Evolutionary conservation across 306 rosid genomes (phyloP), one percentile per base, ranked within the genome.

Genomic region (Nissolia schottii): DNA sequence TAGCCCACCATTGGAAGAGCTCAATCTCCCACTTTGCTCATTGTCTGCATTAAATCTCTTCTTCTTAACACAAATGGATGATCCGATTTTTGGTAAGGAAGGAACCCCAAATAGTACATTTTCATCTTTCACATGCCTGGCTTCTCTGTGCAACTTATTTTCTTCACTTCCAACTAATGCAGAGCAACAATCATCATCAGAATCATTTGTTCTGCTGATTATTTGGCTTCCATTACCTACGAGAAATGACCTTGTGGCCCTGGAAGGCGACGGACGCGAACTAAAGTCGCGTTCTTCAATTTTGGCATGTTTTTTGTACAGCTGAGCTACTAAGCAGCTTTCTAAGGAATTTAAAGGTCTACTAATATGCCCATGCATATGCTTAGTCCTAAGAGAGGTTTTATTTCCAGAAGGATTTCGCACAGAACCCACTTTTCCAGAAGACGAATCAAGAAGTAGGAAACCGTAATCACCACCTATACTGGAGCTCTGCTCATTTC

Each of bases 271-370:
- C 25, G 83, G 76, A 77, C 55, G 68, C n/a, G 83, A 64, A 59
- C 71, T 80, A 71, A 79, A 77, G 59, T 63, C 57, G 15, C 27
- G 56, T 40, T 85, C 84, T 68, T 84, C 83, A 84, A 79, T 60
- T 77, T 89, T 78, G 31, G 77, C 66, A 46, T 58, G 86, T 43
- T 82, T 85, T 55, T 70, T 84, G 85, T 75, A 87, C 12, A 87
- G 84, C 65, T 91, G 93, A 80, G 96, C 90, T 90, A 87, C 60
- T 8, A 92, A 84, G 75, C 98, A 89, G 85, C 96, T 83, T 66
- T 89, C 92, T 45, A 92, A 77, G 20, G 98, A 89, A 80, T 62
- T 88, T 50, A 66, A 34, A 3, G 94, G 88, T 64, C 76, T 80
- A 72, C 70, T 28, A 40, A 28, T 63, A 70, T 70, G 81, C 20